Percentiles rank a stretch among this genome's conserved stretches.
These are phyloP conservation scores for Colletotrichum agaves DNA, from an alignment of 2,329 filamentous ascomycete genomes.

Conservation along the genomic window DNA sequence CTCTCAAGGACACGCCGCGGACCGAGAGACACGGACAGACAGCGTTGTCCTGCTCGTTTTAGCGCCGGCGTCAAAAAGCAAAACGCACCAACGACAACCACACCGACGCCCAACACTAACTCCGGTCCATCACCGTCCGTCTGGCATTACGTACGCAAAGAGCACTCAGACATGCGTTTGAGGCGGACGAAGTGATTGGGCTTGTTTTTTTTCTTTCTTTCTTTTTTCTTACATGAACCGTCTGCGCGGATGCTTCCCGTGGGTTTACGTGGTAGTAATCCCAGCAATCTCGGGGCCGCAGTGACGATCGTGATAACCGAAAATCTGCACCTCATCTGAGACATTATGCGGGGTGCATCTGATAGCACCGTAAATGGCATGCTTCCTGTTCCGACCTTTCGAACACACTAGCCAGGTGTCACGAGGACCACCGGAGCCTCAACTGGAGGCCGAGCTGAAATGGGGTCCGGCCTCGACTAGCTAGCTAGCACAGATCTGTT, in stretches of 20 bases:
- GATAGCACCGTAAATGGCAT: background rate
- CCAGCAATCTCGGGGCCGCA: constrained; percentile 7
- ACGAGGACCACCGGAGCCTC: background rate
- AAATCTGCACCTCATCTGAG: background rate
- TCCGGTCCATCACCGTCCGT: constrained; percentile 1
- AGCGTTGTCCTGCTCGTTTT: constrained; percentile 14
- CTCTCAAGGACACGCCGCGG: background rate
- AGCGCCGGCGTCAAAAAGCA: constrained; percentile 10
- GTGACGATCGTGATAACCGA: background rate
- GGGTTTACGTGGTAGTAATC: background rate
- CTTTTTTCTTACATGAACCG: too few species aligned
- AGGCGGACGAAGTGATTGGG: background rate
- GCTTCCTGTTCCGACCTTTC: too few species aligned
- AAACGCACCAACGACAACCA: constrained; percentile 12
- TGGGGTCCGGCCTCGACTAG: background rate
- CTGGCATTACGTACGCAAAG: constrained; percentile 2
- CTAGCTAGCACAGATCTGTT: background rate
- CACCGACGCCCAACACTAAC: background rate
- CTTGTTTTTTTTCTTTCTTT: background rate
- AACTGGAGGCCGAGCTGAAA: background rate
- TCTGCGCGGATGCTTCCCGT: constrained; percentile 3
- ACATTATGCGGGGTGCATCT: background rate
- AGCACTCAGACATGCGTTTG: constrained; percentile 12
- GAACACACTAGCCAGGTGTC: background rate
- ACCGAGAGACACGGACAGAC: constrained; percentile 29